Base-by-base conservation (phyloP, 306 rosid genomes). In the Urtica urens region DNA sequence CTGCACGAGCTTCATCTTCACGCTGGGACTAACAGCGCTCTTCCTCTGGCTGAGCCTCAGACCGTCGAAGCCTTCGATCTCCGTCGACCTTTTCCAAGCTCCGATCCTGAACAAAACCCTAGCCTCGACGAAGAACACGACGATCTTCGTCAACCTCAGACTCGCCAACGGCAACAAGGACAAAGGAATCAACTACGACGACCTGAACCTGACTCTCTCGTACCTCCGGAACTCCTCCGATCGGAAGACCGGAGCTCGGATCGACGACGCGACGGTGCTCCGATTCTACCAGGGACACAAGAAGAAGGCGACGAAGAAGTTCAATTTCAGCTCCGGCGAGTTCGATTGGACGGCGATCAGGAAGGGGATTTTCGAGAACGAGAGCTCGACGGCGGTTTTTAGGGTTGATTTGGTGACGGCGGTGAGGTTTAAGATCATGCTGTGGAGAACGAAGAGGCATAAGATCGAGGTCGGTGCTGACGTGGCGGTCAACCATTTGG, bases 271-370 rank as follows among this genome's bases (percentile, higher is more conserved):
- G 15, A 68, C 53, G 4, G 30, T 77, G 13, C 1, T 5, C 0
- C 28, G 35, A 2, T 90, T 90, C 59, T 69, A 78, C 33, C 97
- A 90, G 64, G 97, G 97, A 4, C 84, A 75, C 66, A n/a, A 68
- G 21, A 84, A 84, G 73, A 69, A 28, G 43, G 92, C 93, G 2
- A 29, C 0, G 13, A 84, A 65, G 59, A 0, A 0, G 0, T 63
- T n/a, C 5, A 1, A 2, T 2, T 2, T 58, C 33, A 4, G 1
- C 0, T 30, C 55, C 12, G 19, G 3, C 22, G 49, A 47, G 21
- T 20, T 72, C 16, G 70, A 83, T 51, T 16, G 61, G 51, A 66
- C 77, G 7, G 30, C 34, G 24, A 46, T 62, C 35, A 14, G 10
- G 11, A n/a, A 7, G 47, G 33, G 40, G 38, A 4, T 12, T 30